A percentile compares a stretch with the other conserved stretches of the same genome.
phyloP scores from a whole-genome alignment of 768 basidiomycete species.

The Imleria badia region DNA sequence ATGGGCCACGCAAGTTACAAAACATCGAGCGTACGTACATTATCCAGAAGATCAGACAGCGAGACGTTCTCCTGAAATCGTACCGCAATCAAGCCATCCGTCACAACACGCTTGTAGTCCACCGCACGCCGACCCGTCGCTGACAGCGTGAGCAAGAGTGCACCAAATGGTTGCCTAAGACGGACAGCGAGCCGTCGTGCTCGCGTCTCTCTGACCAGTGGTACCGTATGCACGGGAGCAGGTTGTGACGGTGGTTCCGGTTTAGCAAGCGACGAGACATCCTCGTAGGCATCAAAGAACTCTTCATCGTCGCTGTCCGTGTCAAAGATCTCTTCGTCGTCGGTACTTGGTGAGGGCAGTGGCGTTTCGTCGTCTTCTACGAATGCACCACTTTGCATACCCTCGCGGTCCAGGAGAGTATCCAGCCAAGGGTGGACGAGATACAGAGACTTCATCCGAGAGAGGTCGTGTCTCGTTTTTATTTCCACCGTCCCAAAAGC shows the following conservation, averaged over 20 bases:
- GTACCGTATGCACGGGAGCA: neutral
- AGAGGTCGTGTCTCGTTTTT: neutral
- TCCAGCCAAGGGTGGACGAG: neutral
- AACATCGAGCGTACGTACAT: too few species aligned
- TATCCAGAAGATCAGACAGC: too few species aligned
- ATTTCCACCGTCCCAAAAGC: neutral
- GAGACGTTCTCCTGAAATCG: neutral
- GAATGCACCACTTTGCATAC: neutral
- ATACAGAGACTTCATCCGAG: neutral
- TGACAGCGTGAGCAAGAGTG: neutral
- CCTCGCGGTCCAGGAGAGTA: neutral
- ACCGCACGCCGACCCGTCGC: neutral
- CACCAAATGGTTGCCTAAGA: neutral
- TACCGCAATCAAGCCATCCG: neutral
- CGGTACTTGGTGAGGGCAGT: too few species aligned
- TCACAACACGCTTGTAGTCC: neutral
- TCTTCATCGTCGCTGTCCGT: too few species aligned
- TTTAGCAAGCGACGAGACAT: too few species aligned
- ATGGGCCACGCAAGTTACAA: too few species aligned
- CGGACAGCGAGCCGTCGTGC: neutral
- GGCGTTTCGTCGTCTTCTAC: too few species aligned
- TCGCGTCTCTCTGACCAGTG: neutral
- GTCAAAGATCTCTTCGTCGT: too few species aligned
- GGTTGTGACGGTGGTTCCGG: neutral
- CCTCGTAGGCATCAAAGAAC: too few species aligned